These are phyloP conservation scores for Colletotrichum sp. DNA, from an alignment of 2,329 filamentous ascomycete genomes.

Conservation along the genomic window DNA sequence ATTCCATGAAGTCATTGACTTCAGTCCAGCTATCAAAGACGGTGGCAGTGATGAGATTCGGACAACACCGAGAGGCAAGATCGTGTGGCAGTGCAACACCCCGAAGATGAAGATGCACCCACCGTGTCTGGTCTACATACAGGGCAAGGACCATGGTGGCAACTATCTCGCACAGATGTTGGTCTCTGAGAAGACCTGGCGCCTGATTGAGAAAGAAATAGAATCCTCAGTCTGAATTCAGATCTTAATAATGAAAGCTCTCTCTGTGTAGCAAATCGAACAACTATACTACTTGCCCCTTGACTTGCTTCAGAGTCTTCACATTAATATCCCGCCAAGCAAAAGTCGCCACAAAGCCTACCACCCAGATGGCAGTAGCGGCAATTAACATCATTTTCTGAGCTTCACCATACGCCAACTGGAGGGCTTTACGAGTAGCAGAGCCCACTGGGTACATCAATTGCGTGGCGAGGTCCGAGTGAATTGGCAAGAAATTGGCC, in stretches of 20 bases:
- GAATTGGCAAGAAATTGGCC: conserved; percentile 45
- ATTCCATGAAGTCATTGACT: conserved; percentile 16
- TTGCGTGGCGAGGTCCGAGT: conserved; percentile 36
- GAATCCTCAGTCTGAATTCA: background rate
- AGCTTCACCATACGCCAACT: background rate
- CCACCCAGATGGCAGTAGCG: background rate
- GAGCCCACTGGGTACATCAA: conserved; percentile 35
- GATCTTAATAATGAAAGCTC: background rate
- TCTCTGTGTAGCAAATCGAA: background rate
- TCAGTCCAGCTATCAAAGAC: background rate
- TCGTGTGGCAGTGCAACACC: conserved; percentile 13
- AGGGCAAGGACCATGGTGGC: conserved; percentile 3
- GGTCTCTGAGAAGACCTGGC: background rate
- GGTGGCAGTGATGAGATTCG: background rate
- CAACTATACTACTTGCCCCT: background rate
- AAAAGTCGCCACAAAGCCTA: background rate
- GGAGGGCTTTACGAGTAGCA: background rate
- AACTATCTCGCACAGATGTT: conserved; percentile 18
- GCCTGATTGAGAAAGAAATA: background rate
- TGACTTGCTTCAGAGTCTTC: background rate
- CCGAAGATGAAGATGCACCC: conserved; percentile 2
- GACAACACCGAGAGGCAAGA: conserved; percentile 3
- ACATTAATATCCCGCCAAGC: background rate
- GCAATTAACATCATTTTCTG: background rate
- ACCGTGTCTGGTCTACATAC: conserved; percentile 7